phyloP scores from a whole-genome alignment of 2,329 filamentous ascomycete genomes.

The Monascus ruber region DNA sequence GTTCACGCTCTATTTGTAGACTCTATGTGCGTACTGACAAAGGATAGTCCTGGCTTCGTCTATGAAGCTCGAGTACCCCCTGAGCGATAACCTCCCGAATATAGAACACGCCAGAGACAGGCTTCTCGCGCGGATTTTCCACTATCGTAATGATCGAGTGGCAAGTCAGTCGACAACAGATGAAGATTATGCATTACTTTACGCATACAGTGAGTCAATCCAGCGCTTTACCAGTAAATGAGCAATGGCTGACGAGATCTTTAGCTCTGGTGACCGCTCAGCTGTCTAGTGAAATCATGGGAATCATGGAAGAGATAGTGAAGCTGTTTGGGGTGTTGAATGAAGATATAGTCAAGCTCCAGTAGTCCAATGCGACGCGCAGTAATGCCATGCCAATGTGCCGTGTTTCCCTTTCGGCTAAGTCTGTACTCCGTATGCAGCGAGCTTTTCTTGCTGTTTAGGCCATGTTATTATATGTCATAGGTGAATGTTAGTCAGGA shows the following conservation, averaged over 20 bases:
- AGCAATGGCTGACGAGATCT: conserved; percentile 3
- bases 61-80: conserved; percentile 85
- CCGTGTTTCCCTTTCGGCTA: no score
- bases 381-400: no score
- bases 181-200: conserved; percentile 77
- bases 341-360: conserved; percentile 49
- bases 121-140: conserved; percentile 75
- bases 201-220: conserved; percentile 61
- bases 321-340: conserved; percentile 50
- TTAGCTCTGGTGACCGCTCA: conserved; percentile 52
- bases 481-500: no score
- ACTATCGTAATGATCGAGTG: conserved; percentile 63
- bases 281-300: conserved; percentile 43
- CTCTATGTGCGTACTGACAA: background rate
- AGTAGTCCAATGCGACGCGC: conserved; percentile 18
- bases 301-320: conserved; percentile 45
- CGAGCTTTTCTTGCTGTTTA: no score
- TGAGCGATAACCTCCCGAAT: conserved; percentile 78
- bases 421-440: no score
- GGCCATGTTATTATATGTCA: no score
- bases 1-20: background rate
- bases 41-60: conserved; percentile 69
- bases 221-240: background rate
- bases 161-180: conserved; percentile 34
- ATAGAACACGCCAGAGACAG: conserved; percentile 71